Percentiles rank a stretch among this genome's conserved stretches.
These are phyloP conservation scores for Hemileia vastatrix DNA, from an alignment of 1,284 basidiomycete genomes.

Conservation along the genomic window DNA sequence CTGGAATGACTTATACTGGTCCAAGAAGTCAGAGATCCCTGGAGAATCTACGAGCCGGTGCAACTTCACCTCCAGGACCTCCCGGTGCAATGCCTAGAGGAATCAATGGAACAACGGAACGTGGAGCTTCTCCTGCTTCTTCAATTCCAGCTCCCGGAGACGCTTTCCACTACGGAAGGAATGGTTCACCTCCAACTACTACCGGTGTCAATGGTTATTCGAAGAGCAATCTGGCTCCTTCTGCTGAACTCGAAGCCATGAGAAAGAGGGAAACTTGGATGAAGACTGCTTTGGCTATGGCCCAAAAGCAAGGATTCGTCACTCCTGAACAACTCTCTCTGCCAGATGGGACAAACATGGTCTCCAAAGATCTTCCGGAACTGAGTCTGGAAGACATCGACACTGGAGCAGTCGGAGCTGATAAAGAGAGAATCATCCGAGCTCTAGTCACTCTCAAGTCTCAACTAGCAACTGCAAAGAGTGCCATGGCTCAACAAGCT, in stretches of 20 bases:
- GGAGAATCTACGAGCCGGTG: constrained; percentile 33
- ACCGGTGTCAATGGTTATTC: constrained; percentile 5
- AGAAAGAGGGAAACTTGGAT: constrained; percentile 77
- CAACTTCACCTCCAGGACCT: constrained; percentile 27
- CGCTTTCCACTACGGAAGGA: constrained; percentile 35
- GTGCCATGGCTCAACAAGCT: constrained; percentile 62
- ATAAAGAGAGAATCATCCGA: no score
- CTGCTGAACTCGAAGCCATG: constrained; percentile 63
- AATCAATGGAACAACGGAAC: constrained; percentile 25
- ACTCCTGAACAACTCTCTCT: constrained; percentile 50
- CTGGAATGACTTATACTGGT: constrained; percentile 25
- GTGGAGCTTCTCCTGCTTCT: not conserved
- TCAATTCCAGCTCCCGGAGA: constrained; percentile 19
- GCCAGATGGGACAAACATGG: constrained; percentile 28
- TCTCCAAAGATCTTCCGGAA: constrained; percentile 25
- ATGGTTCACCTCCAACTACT: constrained; percentile 21
- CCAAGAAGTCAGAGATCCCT: constrained; percentile 35
- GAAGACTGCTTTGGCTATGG: constrained; percentile 67
- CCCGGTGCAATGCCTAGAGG: constrained; percentile 27
- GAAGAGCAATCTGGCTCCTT: not conserved
- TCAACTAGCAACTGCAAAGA: no score
- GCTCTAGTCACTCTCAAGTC: not conserved
- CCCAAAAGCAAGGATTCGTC: constrained; percentile 69
- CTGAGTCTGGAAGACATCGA: constrained; percentile 43
- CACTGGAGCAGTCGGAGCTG: constrained; percentile 42